Evolutionary conservation across 768 basidiomycete genomes (phyloP).

Genomic region (Coprinellus aureogranulatus): DNA sequence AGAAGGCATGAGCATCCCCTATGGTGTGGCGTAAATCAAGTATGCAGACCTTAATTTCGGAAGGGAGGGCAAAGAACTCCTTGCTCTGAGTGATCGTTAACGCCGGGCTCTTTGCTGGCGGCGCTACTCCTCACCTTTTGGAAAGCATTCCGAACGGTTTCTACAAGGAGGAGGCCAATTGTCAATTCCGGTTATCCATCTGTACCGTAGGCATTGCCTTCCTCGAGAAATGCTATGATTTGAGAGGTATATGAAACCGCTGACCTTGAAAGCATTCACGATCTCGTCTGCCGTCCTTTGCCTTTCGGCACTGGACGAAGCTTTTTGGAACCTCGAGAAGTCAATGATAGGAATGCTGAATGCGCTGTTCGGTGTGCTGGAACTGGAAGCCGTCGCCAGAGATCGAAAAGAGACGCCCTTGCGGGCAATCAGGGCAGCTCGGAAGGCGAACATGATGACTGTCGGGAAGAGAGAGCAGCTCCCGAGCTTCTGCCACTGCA

Average conservation of each 20-base stretch:
- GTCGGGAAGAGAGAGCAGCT: slow-evolving; percentile 1
- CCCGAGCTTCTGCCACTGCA: not conserved
- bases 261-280: slow-evolving; percentile 74
- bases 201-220: slow-evolving; percentile 16
- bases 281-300: slow-evolving; percentile 63
- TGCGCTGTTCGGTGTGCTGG: slow-evolving; percentile 11
- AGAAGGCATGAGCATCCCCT: not conserved
- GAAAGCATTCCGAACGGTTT: slow-evolving; percentile 59
- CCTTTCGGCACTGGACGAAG: slow-evolving; percentile 53
- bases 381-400: slow-evolving; percentile 24
- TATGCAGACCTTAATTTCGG: slow-evolving; percentile 52
- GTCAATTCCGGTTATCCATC: not conserved
- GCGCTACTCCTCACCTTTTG: slow-evolving; percentile 47
- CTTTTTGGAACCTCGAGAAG: slow-evolving; percentile 63
- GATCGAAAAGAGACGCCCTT: slow-evolving; percentile 19
- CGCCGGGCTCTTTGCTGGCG: not conserved
- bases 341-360: slow-evolving; percentile 77
- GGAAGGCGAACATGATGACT: slow-evolving; percentile 24
- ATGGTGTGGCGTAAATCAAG: not conserved
- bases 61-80: slow-evolving; percentile 68
- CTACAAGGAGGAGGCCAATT: slow-evolving; percentile 18
- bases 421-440: slow-evolving; percentile 20
- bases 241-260: slow-evolving; percentile 76
- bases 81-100: slow-evolving; percentile 54
- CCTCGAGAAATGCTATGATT: slow-evolving; percentile 67